These are phyloP conservation scores for Mallotus repandus DNA, from an alignment of 441 rosid species.

Conservation along the genomic window DNA sequence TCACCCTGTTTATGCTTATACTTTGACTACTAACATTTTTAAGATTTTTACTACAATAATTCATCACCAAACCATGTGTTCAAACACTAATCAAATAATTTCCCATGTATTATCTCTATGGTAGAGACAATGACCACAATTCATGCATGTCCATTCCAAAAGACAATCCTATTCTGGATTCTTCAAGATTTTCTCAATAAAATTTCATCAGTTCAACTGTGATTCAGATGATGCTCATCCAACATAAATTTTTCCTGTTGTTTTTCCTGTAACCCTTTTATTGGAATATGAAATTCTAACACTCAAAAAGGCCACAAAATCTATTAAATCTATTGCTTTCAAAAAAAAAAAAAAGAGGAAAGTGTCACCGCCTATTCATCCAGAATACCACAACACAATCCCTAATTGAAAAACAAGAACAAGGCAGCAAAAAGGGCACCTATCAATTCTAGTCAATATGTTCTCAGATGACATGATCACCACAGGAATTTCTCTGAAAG, in stretches of 20 bases:
- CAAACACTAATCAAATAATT: no score
- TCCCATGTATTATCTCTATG: background rate
- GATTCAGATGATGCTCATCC: no score
- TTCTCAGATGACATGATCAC: constrained; percentile 97
- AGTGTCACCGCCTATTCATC: no score
- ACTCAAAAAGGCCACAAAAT: no score
- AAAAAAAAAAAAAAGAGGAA: no score
- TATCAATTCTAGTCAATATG: constrained; percentile 65
- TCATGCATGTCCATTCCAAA: background rate
- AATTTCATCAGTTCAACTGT: no score
- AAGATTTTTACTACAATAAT: background rate
- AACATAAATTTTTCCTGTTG: no score
- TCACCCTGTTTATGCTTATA: background rate
- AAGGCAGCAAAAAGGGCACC: constrained; percentile 31
- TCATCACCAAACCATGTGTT: background rate
- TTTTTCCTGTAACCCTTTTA: no score
- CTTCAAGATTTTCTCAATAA: no score
- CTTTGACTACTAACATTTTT: background rate
- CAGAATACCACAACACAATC: background rate
- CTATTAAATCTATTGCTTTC: no score
- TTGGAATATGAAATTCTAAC: no score
- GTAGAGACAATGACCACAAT: no score
- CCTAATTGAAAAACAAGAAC: background rate
- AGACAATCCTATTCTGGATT: background rate
- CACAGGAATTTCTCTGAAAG: constrained; percentile 76